These are phyloP conservation scores for Glycyrrhiza uralensis DNA, from an alignment of 306 rosid genomes.

Conservation along the genomic window DNA sequence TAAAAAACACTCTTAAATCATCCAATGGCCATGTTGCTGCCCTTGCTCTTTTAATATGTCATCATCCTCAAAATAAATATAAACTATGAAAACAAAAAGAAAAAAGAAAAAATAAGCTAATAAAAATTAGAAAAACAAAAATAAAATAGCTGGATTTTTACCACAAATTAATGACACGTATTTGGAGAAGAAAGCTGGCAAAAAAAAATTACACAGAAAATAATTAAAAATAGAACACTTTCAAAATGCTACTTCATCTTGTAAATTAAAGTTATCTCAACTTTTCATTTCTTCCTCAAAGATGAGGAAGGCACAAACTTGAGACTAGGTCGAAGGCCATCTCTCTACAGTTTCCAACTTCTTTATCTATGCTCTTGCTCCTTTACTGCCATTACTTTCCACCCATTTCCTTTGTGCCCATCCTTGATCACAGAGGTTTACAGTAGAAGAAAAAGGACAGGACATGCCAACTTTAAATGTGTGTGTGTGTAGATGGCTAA, in stretches of 20 bases:
- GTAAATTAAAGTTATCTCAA: not conserved
- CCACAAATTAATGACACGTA: not conserved
- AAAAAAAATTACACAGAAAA: not conserved
- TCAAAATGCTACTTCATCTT: not conserved
- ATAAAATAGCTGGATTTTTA: not conserved
- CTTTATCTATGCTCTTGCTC: constrained; percentile 8
- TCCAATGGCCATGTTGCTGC: not conserved
- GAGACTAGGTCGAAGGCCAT: not conserved
- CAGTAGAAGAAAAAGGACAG: not conserved
- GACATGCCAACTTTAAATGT: not conserved
- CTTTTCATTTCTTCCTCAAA: not conserved
- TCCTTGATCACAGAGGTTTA: constrained; percentile 9
- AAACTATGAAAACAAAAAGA: not conserved
- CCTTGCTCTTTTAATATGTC: not conserved
- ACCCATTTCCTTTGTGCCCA: not conserved
- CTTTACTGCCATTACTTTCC: not conserved
- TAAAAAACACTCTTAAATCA: not conserved
- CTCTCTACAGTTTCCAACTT: not conserved
- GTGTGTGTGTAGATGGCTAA: not conserved
- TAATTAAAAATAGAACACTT: constrained; percentile 16
- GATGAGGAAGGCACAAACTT: not conserved
- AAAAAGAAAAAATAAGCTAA: not conserved
- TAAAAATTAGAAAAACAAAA: not conserved
- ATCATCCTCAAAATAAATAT: constrained; percentile 15
- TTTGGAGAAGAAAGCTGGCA: constrained; percentile 6